Conservation (phyloP, 768 basidiomycete species). For the Tylopilus vinaceipallidus region DNA sequence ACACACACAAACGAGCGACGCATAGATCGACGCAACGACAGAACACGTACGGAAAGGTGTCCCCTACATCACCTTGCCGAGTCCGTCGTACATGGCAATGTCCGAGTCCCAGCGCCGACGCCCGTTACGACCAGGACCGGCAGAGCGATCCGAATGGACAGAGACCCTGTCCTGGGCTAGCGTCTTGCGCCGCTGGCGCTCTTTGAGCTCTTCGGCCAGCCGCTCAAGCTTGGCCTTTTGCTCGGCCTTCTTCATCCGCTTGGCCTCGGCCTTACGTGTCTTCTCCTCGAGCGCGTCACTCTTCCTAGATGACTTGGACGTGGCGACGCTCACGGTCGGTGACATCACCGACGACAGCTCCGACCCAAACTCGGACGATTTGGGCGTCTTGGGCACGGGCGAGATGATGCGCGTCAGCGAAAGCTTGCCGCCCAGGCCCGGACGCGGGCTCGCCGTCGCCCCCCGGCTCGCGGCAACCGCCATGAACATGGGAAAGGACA, state of each 20-base stretch:
- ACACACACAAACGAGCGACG: constrained; percentile 13
- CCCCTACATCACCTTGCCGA: constrained; percentile 24
- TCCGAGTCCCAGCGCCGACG: constrained; percentile 24
- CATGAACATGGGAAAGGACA: neutral
- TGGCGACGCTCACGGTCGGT: constrained; percentile 14
- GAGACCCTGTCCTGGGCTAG: constrained; percentile 33
- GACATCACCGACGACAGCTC: constrained; percentile 15
- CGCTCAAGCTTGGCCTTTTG: constrained; percentile 39
- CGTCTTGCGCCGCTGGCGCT: constrained; percentile 32
- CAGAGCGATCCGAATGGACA: constrained; percentile 25
- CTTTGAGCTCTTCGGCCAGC: constrained; percentile 46
- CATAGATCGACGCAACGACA: constrained; percentile 16
- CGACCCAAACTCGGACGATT: constrained; percentile 1
- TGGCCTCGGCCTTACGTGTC: constrained; percentile 42
- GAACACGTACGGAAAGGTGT: neutral
- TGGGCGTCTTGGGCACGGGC: constrained; percentile 18
- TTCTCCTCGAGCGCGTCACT: constrained; percentile 41
- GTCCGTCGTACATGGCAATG: constrained; percentile 33
- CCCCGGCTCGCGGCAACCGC: constrained; percentile 1
- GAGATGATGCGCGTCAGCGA: constrained; percentile 31
- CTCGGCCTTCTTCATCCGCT: constrained; percentile 42
- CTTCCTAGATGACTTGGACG: constrained; percentile 17
- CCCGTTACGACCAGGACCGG: constrained; percentile 9
- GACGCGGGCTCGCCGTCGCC: neutral
- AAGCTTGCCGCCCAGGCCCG: constrained; percentile 15